Percentiles rank a stretch among this genome's conserved stretches.
Evolutionary conservation across 2,329 filamentous ascomycete species (phyloP).

Genomic region (Xylaria sp.): DNA sequence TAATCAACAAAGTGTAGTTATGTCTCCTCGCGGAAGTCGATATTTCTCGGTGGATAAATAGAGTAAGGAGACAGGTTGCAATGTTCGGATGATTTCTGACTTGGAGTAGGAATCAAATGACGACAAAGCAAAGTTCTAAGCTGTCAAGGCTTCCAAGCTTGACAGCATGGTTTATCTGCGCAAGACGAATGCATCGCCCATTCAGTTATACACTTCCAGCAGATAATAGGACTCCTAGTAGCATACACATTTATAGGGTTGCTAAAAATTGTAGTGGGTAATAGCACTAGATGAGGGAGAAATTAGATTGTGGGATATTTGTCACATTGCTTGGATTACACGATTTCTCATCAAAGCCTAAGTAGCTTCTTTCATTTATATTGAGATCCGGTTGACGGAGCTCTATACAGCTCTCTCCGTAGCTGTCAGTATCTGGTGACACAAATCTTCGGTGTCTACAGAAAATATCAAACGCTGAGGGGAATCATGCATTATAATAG

Average conservation of each 20-base stretch:
- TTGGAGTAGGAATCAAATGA: not conserved
- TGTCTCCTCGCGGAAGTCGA: not conserved
- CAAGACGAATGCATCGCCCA: too few relatives aligned
- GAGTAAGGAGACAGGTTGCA: not conserved
- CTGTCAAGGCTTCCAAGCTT: not conserved
- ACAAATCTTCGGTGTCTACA: conserved; percentile 41
- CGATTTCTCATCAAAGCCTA: conserved; percentile 23
- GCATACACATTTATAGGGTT: not conserved
- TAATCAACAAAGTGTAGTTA: not conserved
- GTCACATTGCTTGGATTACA: not conserved
- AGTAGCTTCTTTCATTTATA: conserved; percentile 40
- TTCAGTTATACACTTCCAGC: not conserved
- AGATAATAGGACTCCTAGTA: not conserved
- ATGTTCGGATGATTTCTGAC: not conserved
- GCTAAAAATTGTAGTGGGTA: too few relatives aligned
- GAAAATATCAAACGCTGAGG: conserved; percentile 52
- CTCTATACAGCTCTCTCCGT: conserved; percentile 43
- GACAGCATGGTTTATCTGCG: not conserved
- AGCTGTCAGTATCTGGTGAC: conserved; percentile 43
- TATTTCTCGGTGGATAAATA: not conserved
- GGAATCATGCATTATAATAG: conserved; percentile 54
- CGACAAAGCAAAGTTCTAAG: not conserved
- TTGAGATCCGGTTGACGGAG: conserved; percentile 51
- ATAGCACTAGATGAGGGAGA: not conserved
- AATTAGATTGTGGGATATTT: not conserved